phyloP scores from a whole-genome alignment of 306 rosid genomes.

The Quercus aquifolioides region DNA sequence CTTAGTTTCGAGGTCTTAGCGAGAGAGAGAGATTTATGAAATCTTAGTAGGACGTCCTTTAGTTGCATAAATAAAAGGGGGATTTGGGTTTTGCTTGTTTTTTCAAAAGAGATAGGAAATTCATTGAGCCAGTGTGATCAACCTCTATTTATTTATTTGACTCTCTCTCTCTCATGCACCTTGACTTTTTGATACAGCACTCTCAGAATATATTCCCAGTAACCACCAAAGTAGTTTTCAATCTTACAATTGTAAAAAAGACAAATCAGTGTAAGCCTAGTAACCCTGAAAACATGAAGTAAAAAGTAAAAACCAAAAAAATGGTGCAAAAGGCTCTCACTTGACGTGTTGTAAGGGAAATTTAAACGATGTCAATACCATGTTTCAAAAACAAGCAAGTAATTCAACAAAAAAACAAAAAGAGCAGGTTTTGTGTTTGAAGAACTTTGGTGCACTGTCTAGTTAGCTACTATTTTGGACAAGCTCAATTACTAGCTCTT shows the following conservation, averaged over 20 bases:
- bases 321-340: not conserved
- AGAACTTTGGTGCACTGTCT: not conserved
- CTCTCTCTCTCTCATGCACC: not conserved
- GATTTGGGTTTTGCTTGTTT: slow-evolving; percentile 31
- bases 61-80: slow-evolving; percentile 6
- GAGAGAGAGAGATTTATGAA: not conserved
- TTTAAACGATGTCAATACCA: not conserved
- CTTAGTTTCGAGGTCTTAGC: not conserved
- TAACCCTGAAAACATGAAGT: not conserved
- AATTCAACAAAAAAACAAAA: not conserved
- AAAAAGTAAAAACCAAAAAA: not conserved
- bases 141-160: not conserved
- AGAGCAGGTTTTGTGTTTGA: not conserved
- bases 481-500: not conserved
- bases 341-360: not conserved
- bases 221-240: slow-evolving; percentile 15
- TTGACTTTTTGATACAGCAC: not conserved
- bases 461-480: not conserved
- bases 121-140: not conserved
- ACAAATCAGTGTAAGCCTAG: slow-evolving; percentile 14
- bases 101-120: slow-evolving; percentile 30
- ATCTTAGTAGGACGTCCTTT: not conserved
- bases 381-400: not conserved
- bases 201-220: slow-evolving; percentile 14
- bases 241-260: not conserved